phyloP scores from a whole-genome alignment of 345 rosid genomes.

The Arabidopsis suecica region DNA sequence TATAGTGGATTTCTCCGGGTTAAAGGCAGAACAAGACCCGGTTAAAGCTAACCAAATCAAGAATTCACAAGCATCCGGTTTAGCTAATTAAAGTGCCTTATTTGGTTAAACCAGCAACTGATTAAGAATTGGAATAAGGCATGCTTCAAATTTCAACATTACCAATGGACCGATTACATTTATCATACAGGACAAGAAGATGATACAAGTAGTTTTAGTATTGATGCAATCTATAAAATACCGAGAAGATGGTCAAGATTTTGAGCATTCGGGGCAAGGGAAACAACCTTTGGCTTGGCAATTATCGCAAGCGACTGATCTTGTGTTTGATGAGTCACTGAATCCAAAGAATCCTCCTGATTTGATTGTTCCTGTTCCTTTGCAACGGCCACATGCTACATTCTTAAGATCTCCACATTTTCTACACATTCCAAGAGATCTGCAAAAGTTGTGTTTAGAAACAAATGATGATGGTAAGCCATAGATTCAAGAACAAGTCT shows the following conservation, averaged over 20 bases:
- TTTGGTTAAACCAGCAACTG: conserved; percentile 9
- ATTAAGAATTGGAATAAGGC: conserved; percentile 12
- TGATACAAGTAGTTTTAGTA: conserved; percentile 26
- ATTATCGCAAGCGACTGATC: conserved; percentile 52
- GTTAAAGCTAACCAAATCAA: background rate
- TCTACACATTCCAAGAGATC: conserved; percentile 84
- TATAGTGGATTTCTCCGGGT: background rate
- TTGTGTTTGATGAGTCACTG: conserved; percentile 40
- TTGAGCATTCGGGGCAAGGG: conserved; percentile 74
- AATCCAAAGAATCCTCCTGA: conserved; percentile 59
- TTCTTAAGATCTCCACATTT: conserved; percentile 81
- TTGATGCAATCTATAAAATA: conserved; percentile 9
- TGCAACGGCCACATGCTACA: conserved; percentile 78
- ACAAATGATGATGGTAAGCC: conserved; percentile 8
- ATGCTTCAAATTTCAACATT: conserved; percentile 15
- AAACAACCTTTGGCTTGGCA: conserved; percentile 80
- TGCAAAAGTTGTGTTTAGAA: conserved; percentile 41
- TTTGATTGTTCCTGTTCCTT: conserved; percentile 72
- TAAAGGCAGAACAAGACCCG: background rate
- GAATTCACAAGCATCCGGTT: background rate
- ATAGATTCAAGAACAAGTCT: conserved; percentile 11
- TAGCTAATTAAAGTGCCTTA: conserved; percentile 9
- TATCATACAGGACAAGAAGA: conserved; percentile 17
- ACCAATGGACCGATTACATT: conserved; percentile 8
- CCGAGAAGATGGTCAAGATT: conserved; percentile 30